Base-by-base conservation (phyloP, 1,139 yeast genomes). In the Nakaseomyces uthaithaninus region DNA sequence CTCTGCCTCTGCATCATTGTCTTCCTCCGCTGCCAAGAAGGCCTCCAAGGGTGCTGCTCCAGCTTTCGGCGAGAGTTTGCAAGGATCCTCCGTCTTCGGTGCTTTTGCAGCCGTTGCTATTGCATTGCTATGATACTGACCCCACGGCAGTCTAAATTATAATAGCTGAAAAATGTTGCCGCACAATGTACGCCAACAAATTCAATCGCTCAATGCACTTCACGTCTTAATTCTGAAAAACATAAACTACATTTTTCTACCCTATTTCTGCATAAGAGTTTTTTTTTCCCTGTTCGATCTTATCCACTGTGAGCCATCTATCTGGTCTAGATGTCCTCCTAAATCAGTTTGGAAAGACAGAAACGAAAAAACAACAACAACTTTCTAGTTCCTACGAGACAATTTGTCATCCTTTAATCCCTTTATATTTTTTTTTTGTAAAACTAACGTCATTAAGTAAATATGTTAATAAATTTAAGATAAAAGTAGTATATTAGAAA, bases 61-160 rank as follows among this genome's bases (percentile, higher is more conserved):
- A 44, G 61, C 26, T 16, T 9, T 33, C 17, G 37, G 53, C 46
- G 48, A 59, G 44, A 45, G 57, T 62, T 53, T 68, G 66, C 60
- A 68, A 68, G 63, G 70, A 45, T 66, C 71, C 48, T 67, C 81
- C 44, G 53, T 78, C 51, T 60, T 76, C 51, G 78, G 80, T 57
- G 73, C 74, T 47, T 55, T 77, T 47, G 80, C 77, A 57, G 83
- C 83, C 52, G 60, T 75, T 53, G 77, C 78, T 56, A 68, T 77
- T 48, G 75, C 83, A 53, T 66, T 81, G 57, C 74, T 78, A 66
- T 81, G 75, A 71, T 54, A n/a, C n/a, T n/a, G n/a, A n/a, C n/a
- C n/a, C n/a, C n/a, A n/a, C n/a, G n/a, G n/a, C n/a, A n/a, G n/a
- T n/a, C n/a, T n/a, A n/a, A n/a, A n/a, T n/a, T n/a, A n/a, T n/a